Conservation (phyloP, 1,284 basidiomycete genomes). For the Leccinum insigne region DNA sequence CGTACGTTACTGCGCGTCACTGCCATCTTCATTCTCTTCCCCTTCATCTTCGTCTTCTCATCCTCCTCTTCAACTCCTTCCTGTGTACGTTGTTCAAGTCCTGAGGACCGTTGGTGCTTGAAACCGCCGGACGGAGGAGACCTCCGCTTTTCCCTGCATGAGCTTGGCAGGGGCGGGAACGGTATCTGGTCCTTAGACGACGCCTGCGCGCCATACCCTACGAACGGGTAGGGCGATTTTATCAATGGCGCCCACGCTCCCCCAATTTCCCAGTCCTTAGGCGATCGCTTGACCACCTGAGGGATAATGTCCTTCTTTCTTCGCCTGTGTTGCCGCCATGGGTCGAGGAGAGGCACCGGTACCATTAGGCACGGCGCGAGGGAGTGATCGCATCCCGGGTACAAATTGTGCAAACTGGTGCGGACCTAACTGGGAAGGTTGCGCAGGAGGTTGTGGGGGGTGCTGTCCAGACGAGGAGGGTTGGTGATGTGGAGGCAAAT, state of each 20-base stretch:
- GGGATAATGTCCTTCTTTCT: conserved; percentile 37
- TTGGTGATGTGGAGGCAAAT: conserved; percentile 45
- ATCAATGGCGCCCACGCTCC: conserved; percentile 40
- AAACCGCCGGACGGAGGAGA: conserved; percentile 25
- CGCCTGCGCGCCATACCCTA: conserved; percentile 51
- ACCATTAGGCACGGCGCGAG: conserved; percentile 64
- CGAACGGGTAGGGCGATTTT: conserved; percentile 63
- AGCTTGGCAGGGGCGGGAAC: conserved; percentile 64
- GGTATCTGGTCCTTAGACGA: conserved; percentile 63
- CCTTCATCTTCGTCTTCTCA: conserved; percentile 34
- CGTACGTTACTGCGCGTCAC: conserved; percentile 53
- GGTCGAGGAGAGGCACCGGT: conserved; percentile 56
- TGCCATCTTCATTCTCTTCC: conserved; percentile 38
- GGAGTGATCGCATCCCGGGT: conserved; percentile 43
- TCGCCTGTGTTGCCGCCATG: conserved; percentile 34
- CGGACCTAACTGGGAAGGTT: conserved; percentile 45
- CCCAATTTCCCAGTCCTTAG: conserved; percentile 37
- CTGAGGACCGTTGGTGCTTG: conserved; percentile 19
- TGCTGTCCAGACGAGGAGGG: conserved; percentile 37
- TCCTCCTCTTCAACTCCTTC: conserved; percentile 42
- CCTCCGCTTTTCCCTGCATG: conserved; percentile 35
- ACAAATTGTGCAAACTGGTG: conserved; percentile 48
- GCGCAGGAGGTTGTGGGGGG: conserved; percentile 39
- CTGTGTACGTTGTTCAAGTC: conserved; percentile 22
- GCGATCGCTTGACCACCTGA: conserved; percentile 40